Evolutionary conservation across 208 protist species (phyloP).

Genomic region (Acanthamoeba triangularis): DNA sequence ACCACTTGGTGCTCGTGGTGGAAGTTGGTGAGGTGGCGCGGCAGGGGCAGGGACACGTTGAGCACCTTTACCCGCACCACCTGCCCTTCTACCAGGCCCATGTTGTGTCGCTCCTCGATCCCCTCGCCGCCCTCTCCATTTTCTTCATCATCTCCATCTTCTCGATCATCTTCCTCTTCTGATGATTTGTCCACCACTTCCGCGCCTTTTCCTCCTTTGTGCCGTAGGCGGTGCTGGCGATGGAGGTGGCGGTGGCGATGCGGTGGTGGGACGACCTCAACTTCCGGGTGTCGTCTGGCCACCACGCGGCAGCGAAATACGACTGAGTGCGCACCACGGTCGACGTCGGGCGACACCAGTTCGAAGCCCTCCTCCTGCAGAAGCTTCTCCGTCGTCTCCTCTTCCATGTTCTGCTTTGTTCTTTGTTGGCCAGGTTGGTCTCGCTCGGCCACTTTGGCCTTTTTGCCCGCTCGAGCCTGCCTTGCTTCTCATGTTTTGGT

Average conservation of each 20-base stretch:
- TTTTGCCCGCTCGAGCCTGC: not conserved
- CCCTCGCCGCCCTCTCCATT: not conserved
- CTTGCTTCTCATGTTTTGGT: not conserved
- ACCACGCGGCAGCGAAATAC: slow-evolving; percentile 50
- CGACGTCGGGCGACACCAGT: slow-evolving; percentile 13
- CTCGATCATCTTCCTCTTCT: not conserved
- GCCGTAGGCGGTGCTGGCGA: not conserved
- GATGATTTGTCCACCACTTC: not conserved
- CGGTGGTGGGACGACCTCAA: not conserved
- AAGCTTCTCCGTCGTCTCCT: not conserved
- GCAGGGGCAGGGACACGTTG: slow-evolving; percentile 71
- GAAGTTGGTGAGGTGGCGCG: slow-evolving; percentile 71
- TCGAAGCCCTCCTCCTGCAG: slow-evolving; percentile 40
- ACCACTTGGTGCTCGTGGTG: slow-evolving; percentile 69
- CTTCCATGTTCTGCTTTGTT: not conserved
- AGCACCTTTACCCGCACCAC: slow-evolving; percentile 73
- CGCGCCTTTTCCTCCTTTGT: not conserved
- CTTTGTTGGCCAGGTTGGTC: not conserved
- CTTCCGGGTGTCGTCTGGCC: not conserved
- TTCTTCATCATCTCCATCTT: not conserved
- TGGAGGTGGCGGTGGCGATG: not conserved
- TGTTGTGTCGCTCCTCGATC: not conserved
- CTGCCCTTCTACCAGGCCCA: not conserved
- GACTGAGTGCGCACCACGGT: slow-evolving; percentile 43
- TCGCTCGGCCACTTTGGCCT: no score